Base-by-base conservation (phyloP, 2,329 filamentous ascomycete species). In the Pyrenophora tritici-repentis region DNA sequence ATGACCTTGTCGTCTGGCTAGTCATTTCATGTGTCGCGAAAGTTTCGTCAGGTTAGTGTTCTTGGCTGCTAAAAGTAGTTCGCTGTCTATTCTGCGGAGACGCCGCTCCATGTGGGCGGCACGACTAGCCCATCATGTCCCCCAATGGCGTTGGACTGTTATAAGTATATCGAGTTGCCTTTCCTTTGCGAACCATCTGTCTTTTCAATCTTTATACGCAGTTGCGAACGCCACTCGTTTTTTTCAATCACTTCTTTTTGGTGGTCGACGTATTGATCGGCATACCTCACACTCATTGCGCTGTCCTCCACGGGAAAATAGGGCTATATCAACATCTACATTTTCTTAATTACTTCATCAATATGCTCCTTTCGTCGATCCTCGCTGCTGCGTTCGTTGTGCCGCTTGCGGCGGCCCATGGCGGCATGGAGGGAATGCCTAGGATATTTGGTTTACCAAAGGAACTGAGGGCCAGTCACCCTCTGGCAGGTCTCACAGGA, bases 311-410 rank as follows among this genome's bases (percentile, higher is more conserved):
- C 26, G 3, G 10, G 7, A 29, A 29, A 2, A 12, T 9, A 4
- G 9, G 8, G 10, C 26, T 29, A 29, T 12, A 29, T 29, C 26
- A 29, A 29, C 26, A 29, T 29, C 26, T 29, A 29, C 12, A 12
- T 29, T 29, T 29, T 29, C 9, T 29, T 29, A 12, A 12, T 12
- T 20, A 5, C 26, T 29, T 29, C 10, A 29, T 29, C 59, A 58
- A 50, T 13, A 74, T 74, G 72, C 68, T 63, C 48, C 69, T 73
- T 58, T 63, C 68, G 35, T 61, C 65, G 13, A 56, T 66, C 53
- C 37, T 73, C 37, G 67, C 69, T 42, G 65, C 62, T 35, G 66
- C 62, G 37, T 70, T 64, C 20, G 48, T 71, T 14, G 59, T 59
- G 13, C 68, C 70, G 8, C 42, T 73, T 33, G 65, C 65, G 47